Evolutionary conservation across 202 grass and related monocot species (phyloP), one percentile per base, ranked within the genome.

Genomic region (Schoenoplectus triqueter): DNA sequence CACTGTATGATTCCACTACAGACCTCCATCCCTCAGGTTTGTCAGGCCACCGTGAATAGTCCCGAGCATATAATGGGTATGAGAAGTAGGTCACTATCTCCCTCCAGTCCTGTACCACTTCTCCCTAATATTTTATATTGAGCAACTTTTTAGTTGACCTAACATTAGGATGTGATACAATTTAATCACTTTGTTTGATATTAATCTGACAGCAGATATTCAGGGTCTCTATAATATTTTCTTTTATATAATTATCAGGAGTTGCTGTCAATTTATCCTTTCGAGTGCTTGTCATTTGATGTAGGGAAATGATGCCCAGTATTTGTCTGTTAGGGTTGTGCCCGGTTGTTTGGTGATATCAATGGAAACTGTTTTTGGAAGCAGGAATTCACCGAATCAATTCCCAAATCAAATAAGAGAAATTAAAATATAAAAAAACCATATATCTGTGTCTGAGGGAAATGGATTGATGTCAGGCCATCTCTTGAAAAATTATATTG

Each of bases 81-180:
- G 91, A 95, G 89, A 98, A 95, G 89, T 89, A 98, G 21, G 88
- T 98, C 78, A 98, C 91, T 1, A 95, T 95, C 66, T 97, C 95
- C 19, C 92, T 77, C 95, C 92, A 93, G 85, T 98, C 91, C 70
- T 95, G 87, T 20, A 93, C 92, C 4, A 80, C 73, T 85, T 98
- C 95, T 1, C 91, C 92, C 91, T 98, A 86, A 39, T 76, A 56
- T 56, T 76, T 39, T 5, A 61, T 14, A 76, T 39, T 76, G 19
- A 76, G 11, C 10, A 40, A 10, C 0, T 18, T 49, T 50, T 50
- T 21, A 20, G 15, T 73, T 48, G 19, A 49, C 6, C 11, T 73
- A 50, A 18, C 49, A 19, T 73, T 21, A 44, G 69, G 7, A 70
- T 49, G 6, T 51, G 8, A 49, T 49, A 20, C 69, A 73, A 51